Percentiles rank a stretch among this genome's conserved stretches.
Conservation (phyloP, 805 yeast species). For the Candida sonorensis region DNA sequence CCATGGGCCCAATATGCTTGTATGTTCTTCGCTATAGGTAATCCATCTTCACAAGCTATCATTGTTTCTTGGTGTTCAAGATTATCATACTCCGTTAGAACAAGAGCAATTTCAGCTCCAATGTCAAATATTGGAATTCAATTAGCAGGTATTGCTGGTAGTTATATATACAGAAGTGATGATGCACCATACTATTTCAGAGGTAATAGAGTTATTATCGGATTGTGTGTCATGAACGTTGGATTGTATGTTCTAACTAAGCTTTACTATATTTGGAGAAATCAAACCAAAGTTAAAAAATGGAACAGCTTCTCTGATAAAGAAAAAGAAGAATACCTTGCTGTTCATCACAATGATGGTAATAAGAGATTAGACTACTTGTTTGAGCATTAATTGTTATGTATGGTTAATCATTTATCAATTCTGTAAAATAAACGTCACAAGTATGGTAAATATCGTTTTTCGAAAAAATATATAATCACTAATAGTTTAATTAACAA, state of each 20-base stretch:
- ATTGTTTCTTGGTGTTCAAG: constrained; percentile 52
- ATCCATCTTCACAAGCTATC: constrained; percentile 40
- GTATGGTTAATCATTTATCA: too few species aligned
- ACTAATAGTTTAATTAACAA: too few species aligned
- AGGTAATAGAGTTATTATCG: constrained; percentile 41
- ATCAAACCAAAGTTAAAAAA: constrained; percentile 27
- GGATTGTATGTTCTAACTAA: constrained; percentile 24
- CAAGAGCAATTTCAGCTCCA: constrained; percentile 54
- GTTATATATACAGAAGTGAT: constrained; percentile 46
- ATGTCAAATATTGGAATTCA: constrained; percentile 53
- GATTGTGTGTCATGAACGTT: constrained; percentile 26
- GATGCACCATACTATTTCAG: constrained; percentile 50
- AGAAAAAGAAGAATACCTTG: constrained; percentile 39
- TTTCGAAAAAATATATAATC: too few species aligned
- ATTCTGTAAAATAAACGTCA: too few species aligned
- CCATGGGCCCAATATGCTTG: constrained; percentile 11
- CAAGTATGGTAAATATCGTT: too few species aligned
- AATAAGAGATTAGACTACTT: constrained; percentile 44
- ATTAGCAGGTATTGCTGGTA: constrained; percentile 39
- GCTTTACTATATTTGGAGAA: constrained; percentile 39
- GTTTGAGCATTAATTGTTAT: constrained; percentile 10
- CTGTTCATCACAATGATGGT: constrained; percentile 34
- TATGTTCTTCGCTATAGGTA: constrained; percentile 24
- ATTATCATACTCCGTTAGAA: constrained; percentile 52
- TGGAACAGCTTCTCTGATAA: constrained; percentile 44